Conservation (phyloP, 495 filamentous ascomycete species). For the Aspergillus indologenus region DNA sequence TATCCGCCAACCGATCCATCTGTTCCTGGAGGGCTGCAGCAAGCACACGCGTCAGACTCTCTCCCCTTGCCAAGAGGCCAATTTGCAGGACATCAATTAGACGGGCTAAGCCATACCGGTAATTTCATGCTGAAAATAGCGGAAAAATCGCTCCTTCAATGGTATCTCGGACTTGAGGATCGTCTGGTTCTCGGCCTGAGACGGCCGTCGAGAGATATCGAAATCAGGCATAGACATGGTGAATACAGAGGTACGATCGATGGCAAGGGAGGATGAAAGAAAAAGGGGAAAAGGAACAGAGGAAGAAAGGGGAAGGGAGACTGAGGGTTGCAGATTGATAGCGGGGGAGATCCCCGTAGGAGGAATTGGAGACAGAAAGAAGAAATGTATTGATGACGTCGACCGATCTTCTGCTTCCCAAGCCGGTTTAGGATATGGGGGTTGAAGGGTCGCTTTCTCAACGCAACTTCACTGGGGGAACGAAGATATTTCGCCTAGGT, state of each 20-base stretch:
- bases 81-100: slow-evolving; percentile 13
- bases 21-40: slow-evolving; percentile 57
- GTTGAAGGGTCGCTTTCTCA: background rate
- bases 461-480: background rate
- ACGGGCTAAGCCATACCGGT: slow-evolving; percentile 48
- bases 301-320: background rate
- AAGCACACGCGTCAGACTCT: slow-evolving; percentile 15
- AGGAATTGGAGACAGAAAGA: background rate
- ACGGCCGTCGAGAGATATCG: slow-evolving; percentile 33
- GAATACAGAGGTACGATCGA: background rate
- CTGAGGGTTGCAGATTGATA: background rate
- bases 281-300: background rate
- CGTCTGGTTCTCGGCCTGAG: slow-evolving; percentile 40
- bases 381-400: slow-evolving; percentile 27
- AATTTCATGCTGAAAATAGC: slow-evolving; percentile 71
- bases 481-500: background rate
- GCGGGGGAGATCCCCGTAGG: background rate
- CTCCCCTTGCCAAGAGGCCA: slow-evolving; percentile 10
- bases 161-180: slow-evolving; percentile 42
- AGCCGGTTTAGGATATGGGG: background rate
- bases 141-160: slow-evolving; percentile 73
- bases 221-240: slow-evolving; percentile 35
- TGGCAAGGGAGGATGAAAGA: background rate
- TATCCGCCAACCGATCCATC: slow-evolving; percentile 54
- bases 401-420: slow-evolving; percentile 8